Conservation (phyloP, 1,284 basidiomycete species). For the Marasmius sp. region DNA sequence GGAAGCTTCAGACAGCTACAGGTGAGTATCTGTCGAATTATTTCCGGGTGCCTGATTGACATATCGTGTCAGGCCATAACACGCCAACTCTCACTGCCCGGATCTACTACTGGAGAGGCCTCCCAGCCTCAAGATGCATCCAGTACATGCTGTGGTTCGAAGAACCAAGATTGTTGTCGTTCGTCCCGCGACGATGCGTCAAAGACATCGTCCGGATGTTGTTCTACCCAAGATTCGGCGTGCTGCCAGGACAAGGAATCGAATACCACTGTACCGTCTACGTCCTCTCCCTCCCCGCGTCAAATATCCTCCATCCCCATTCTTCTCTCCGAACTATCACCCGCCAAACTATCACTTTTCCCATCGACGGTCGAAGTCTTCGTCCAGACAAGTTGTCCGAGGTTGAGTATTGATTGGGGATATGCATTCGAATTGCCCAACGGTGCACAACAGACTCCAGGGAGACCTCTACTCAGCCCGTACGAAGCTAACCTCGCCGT, state of each 20-base stretch:
- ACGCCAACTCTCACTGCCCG: conserved; percentile 50
- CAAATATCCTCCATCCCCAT: conserved; percentile 84
- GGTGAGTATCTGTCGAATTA: conserved; percentile 33
- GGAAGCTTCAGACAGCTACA: conserved; percentile 89
- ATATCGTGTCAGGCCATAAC: conserved; percentile 66
- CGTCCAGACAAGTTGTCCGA: conserved; percentile 94
- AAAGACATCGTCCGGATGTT: not conserved
- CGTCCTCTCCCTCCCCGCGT: conserved; percentile 35
- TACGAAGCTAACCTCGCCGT: conserved; percentile 93
- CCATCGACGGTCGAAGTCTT: conserved; percentile 80
- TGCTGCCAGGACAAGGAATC: not conserved
- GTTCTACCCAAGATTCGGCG: not conserved
- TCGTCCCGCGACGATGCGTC: not conserved
- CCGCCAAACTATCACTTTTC: conserved; percentile 89
- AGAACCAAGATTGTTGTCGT: too few species aligned
- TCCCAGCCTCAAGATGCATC: too few species aligned
- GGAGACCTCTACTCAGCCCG: conserved; percentile 83
- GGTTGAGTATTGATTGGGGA: conserved; percentile 98
- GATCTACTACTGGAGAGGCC: not conserved
- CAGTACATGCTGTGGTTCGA: too few species aligned
- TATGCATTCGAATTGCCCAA: conserved; percentile 79
- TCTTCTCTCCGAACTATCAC: conserved; percentile 93
- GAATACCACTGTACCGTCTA: too few species aligned
- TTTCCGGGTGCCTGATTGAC: conserved; percentile 1
- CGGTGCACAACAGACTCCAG: not conserved